A percentile compares a stretch with the other conserved stretches of the same genome.
phyloP scores from a whole-genome alignment of 2,329 filamentous ascomycete species.

The Balansia obtecta region DNA sequence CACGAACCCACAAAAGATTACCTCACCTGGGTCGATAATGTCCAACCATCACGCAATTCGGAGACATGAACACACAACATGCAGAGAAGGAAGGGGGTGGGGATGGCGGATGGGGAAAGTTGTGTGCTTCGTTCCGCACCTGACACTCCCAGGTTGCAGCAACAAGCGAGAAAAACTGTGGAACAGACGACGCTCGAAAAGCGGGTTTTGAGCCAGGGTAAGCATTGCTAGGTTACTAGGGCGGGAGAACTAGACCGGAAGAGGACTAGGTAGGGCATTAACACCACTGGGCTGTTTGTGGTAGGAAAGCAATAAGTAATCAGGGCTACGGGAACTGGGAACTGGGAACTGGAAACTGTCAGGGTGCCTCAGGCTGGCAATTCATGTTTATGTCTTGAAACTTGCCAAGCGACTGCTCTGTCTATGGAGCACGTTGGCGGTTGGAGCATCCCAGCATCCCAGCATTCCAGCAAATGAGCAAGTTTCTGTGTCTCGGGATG shows the following conservation, averaged over 20 bases:
- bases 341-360: too few species aligned
- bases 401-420: background rate
- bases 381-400: background rate
- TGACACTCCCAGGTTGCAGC: background rate
- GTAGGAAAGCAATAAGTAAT: background rate
- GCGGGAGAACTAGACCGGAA: constrained; percentile 1
- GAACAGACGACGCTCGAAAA: background rate
- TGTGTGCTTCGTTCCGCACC: background rate
- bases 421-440: background rate
- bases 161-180: background rate
- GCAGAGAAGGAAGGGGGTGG: background rate
- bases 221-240: background rate
- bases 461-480: background rate
- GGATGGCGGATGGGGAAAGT: background rate
- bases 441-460: background rate
- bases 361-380: background rate
- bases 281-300: background rate
- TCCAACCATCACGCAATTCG: background rate
- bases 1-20: background rate
- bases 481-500: background rate
- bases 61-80: background rate
- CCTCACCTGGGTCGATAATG: background rate
- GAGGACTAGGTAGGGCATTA: background rate
- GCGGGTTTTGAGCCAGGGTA: background rate
- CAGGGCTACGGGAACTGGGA: too few species aligned